Evolutionary conservation across 805 yeast genomes (phyloP).

Genomic region (Zygosaccharomyces lentus): DNA sequence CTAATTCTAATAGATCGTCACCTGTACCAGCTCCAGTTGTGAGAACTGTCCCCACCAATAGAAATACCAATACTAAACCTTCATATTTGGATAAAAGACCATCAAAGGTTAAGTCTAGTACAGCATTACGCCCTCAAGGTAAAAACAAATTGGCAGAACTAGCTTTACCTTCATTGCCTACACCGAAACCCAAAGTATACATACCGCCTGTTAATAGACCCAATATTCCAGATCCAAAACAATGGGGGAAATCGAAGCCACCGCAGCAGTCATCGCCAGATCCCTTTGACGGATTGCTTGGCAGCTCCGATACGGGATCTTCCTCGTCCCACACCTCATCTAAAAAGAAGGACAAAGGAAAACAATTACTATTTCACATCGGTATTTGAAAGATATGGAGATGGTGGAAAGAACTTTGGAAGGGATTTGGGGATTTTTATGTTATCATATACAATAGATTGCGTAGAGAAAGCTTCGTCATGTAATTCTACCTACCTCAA

Average conservation of each 20-base stretch:
- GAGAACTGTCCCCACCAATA: conserved; percentile 17
- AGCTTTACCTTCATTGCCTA: conserved; percentile 48
- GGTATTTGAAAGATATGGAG: conserved; percentile 37
- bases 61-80: conserved; percentile 26
- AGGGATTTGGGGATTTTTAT: background rate
- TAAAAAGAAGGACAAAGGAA: conserved; percentile 46
- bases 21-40: conserved; percentile 11
- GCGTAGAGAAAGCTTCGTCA: background rate
- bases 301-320: conserved; percentile 9
- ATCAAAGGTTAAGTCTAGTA: conserved; percentile 17
- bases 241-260: conserved; percentile 31
- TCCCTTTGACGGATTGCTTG: conserved; percentile 14
- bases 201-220: conserved; percentile 58
- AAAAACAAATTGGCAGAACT: conserved; percentile 20
- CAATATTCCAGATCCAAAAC: conserved; percentile 34
- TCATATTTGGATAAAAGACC: conserved; percentile 30
- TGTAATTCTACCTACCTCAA: conserved; percentile 5
- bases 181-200: conserved; percentile 28
- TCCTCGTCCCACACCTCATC: conserved; percentile 17
- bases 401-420: background rate
- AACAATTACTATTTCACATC: conserved; percentile 49
- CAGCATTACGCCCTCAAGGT: conserved; percentile 14
- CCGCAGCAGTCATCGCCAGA: background rate
- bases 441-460: background rate
- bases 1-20: conserved; percentile 6